These are phyloP conservation scores for Nicotiana obtusifolia DNA, from an alignment of 257 asterid genomes.

Conservation along the genomic window DNA sequence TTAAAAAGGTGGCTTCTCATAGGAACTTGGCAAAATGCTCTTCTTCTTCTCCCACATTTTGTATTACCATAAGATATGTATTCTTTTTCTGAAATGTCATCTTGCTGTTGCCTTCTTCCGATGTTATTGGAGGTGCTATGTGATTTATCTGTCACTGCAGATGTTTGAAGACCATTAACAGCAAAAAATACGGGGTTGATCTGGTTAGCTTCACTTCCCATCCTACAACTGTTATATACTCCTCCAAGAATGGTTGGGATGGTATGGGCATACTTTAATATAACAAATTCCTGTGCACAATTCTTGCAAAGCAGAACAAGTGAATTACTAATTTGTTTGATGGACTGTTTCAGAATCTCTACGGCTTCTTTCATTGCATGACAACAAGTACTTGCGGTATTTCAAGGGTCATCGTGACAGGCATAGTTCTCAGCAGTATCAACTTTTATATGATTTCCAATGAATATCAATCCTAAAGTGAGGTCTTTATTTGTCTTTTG, in stretches of 20 bases:
- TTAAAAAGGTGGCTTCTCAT: background rate
- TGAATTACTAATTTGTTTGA: constrained; percentile 4
- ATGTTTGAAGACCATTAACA: constrained; percentile 92
- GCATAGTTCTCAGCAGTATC: constrained; percentile 23
- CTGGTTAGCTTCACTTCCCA: constrained; percentile 96
- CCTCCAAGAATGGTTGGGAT: constrained; percentile 99
- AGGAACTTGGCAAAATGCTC: background rate
- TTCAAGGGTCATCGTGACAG: constrained; percentile 99
- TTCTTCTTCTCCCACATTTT: background rate
- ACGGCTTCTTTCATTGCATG: constrained; percentile 91
- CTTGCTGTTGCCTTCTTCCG: background rate
- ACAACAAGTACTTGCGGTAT: constrained; percentile 94
- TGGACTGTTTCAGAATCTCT: constrained; percentile 72
- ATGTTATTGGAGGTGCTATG: background rate
- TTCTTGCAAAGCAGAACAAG: background rate
- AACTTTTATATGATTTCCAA: background rate
- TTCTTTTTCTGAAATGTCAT: background rate
- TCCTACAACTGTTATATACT: constrained; percentile 91
- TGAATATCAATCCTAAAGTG: background rate
- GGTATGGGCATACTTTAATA: constrained; percentile 41
- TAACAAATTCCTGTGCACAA: background rate
- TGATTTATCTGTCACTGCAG: constrained; percentile 26
- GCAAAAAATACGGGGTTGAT: constrained; percentile 95
- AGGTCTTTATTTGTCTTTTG: constrained; percentile 10
- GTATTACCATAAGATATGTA: background rate